Conservation (phyloP, 1,284 basidiomycete genomes). For the Calocybe gambosa region DNA sequence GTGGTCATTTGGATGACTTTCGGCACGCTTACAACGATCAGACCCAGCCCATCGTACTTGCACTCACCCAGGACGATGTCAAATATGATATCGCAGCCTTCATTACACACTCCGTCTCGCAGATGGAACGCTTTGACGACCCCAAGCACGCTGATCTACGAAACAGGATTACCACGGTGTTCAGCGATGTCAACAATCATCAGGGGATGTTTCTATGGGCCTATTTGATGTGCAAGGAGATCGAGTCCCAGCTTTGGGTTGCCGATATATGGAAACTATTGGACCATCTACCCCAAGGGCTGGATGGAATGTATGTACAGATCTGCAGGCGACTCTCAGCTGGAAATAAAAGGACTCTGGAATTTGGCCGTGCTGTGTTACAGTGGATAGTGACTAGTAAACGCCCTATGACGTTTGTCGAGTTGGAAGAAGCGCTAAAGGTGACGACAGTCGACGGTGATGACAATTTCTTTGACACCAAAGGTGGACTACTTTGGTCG, state of each 20-base stretch:
- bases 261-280: no score
- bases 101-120: neutral
- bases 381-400: constrained; percentile 9
- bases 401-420: constrained; percentile 4
- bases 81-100: neutral
- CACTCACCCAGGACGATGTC: neutral
- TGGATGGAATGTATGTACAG: neutral
- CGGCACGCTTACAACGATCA: neutral
- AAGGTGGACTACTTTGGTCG: no score
- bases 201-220: neutral
- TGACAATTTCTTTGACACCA: no score
- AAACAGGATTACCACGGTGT: neutral
- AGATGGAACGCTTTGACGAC: neutral
- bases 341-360: neutral
- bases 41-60: neutral
- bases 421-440: constrained; percentile 6
- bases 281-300: neutral
- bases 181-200: neutral
- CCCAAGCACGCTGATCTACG: neutral
- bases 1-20: neutral
- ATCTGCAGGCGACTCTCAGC: no score
- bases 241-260: neutral
- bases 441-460: neutral
- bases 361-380: constrained; percentile 1
- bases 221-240: neutral